Conservation (phyloP, 2,329 filamentous ascomycete species). For the Colletotrichum sublineola region DNA sequence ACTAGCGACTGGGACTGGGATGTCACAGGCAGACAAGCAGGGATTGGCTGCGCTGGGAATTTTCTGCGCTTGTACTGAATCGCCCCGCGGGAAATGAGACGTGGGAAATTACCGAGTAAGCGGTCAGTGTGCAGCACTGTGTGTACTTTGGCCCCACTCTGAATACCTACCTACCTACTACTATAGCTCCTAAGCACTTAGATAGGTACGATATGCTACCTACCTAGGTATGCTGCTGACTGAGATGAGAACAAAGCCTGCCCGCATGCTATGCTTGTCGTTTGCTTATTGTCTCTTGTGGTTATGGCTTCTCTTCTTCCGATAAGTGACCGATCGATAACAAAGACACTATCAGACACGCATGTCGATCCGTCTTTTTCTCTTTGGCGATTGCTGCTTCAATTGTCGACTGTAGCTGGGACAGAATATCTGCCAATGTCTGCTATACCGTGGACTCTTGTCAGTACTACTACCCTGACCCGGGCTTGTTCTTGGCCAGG, state of each 20-base stretch:
- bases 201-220: too few relatives aligned
- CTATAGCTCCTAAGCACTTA: too few relatives aligned
- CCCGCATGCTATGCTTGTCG: slow-evolving; percentile 2
- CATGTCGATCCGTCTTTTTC: background rate
- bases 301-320: background rate
- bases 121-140: slow-evolving; percentile 28
- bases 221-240: too few relatives aligned
- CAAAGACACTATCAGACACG: background rate
- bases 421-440: background rate
- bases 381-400: background rate
- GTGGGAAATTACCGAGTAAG: slow-evolving; percentile 38
- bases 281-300: background rate
- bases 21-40: slow-evolving; percentile 16
- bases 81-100: slow-evolving; percentile 40
- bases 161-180: too few relatives aligned
- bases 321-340: background rate
- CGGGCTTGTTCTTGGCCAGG: background rate
- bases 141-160: background rate
- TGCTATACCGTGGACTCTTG: too few relatives aligned
- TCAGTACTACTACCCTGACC: background rate
- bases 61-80: slow-evolving; percentile 42
- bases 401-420: background rate
- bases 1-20: background rate
- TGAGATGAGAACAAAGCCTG: background rate
- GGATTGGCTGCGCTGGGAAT: slow-evolving; percentile 29